These are phyloP conservation scores for Knufia fluminis DNA, from an alignment of 2,329 filamentous ascomycete species.

Conservation along the genomic window DNA sequence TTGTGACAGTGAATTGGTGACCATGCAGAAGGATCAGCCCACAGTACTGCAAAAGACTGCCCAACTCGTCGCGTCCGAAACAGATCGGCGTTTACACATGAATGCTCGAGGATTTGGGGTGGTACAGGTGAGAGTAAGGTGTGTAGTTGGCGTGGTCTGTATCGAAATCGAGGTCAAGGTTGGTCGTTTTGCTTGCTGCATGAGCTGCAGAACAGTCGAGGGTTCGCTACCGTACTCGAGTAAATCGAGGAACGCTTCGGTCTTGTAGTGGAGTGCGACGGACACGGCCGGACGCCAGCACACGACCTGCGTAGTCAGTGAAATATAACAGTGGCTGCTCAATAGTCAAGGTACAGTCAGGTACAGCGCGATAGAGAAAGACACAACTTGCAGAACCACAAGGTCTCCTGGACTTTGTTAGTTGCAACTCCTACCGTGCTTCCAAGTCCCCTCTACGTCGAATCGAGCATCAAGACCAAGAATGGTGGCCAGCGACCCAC, in stretches of 20 bases:
- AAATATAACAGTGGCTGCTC: neutral
- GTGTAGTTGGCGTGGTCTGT: slow-evolving; percentile 9
- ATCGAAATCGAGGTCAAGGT: slow-evolving; percentile 16
- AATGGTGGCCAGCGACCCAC: neutral
- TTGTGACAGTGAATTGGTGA: neutral
- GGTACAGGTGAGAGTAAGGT: neutral
- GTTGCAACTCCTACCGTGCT: neutral
- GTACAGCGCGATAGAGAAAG: neutral
- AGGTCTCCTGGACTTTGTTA: neutral
- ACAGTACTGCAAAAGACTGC: neutral
- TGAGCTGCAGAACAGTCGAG: slow-evolving; percentile 5
- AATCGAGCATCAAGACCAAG: neutral
- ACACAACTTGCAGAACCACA: neutral
- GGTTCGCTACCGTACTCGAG: neutral
- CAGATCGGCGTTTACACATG: neutral
- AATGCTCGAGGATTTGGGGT: neutral
- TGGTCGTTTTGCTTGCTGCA: slow-evolving; percentile 7
- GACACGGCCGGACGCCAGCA: slow-evolving; percentile 1
- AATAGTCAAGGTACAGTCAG: neutral
- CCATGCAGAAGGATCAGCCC: neutral
- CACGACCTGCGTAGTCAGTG: neutral
- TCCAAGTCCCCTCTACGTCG: neutral
- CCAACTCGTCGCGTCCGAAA: neutral
- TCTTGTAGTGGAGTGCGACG: slow-evolving; percentile 1
- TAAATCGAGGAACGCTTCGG: neutral